Base-by-base conservation (phyloP, 441 rosid species). In the Syzygium syzygioides region DNA sequence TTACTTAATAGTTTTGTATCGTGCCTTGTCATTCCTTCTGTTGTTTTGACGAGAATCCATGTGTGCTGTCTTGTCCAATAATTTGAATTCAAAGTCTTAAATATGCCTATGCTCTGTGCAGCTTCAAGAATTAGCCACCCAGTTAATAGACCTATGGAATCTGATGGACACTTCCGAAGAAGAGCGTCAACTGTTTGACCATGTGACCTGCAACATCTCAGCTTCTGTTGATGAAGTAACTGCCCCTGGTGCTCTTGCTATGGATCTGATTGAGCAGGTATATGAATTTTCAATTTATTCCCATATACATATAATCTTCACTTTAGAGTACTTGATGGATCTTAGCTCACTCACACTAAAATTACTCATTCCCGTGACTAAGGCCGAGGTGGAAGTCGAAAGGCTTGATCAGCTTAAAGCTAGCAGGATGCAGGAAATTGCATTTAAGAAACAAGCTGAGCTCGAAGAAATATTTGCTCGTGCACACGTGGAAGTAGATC, bases 401-500 rank as follows among this genome's bases (percentile, higher is more conserved):
- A 95, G 99, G 93, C 98, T 98, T 89, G 99, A 98, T 93, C 96
- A 94, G 94, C 95, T 95, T 84, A 97, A 98, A 94, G 93, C 96
- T 25, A 98, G 99, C 94, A 91, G 96, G 88, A 98, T 98, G 99
- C 96, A 98, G 93, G 99, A 98, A 92, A 95, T 98, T 89, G 98
- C 99, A 12, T 94, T 98, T 89, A 98, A 95, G 92, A 96, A 88
- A 93, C 99, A 98, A 90, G 91, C 94, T 87, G 99, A 98, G 91
- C 99, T 96, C 87, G 99, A 98, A 88, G 99, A 98, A 91, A 97
- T 97, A 92, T 96, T 90, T 92, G 93, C 93, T n/a, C 92, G 88
- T 86, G 99, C 97, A 23, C 99, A 98, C 86, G 91, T 95, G 89
- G 99, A 96, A 90, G 91, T 95, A 91, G 95, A 94, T 89, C 96